Conservation (phyloP, 768 basidiomycete genomes). For the Suillus lakei region DNA sequence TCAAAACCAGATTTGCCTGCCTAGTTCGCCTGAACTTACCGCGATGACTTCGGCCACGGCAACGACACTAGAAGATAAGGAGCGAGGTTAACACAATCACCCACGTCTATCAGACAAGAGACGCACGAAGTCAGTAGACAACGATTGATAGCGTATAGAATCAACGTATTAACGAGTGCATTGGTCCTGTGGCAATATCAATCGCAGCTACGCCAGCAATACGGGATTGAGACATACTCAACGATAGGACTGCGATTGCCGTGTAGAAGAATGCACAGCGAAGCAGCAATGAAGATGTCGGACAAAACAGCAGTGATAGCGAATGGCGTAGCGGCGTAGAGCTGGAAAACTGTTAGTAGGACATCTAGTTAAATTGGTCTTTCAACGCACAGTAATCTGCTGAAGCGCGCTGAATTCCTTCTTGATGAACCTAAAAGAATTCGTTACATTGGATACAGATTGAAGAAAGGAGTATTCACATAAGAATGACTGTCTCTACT, state of each 20-base stretch:
- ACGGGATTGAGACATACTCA: conserved; percentile 26
- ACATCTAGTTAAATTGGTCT: neutral
- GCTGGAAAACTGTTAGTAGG: conserved; percentile 23
- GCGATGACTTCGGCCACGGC: conserved; percentile 28
- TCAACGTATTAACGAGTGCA: conserved; percentile 45
- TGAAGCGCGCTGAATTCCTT: conserved; percentile 40
- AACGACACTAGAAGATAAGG: conserved; percentile 16
- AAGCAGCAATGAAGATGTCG: conserved; percentile 47
- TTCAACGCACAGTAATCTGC: conserved; percentile 40
- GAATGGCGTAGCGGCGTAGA: conserved; percentile 48
- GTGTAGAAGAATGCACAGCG: conserved; percentile 47
- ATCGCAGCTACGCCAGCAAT: neutral
- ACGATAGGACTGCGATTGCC: conserved; percentile 43
- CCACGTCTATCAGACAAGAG: neutral
- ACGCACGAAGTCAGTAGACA: conserved; percentile 53
- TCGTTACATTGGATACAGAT: neutral
- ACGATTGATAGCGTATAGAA: conserved; percentile 55
- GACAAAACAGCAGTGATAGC: conserved; percentile 49
- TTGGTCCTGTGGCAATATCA: conserved; percentile 40
- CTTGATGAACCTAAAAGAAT: conserved; percentile 40
- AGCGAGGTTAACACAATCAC: neutral
- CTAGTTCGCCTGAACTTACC: conserved; percentile 12
- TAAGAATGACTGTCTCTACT: conserved; percentile 15
- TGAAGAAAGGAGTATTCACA: conserved; percentile 4
- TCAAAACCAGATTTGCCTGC: neutral